Evolutionary conservation across 495 filamentous ascomycete genomes (phyloP).

Genomic region (Durotheca rogersii): DNA sequence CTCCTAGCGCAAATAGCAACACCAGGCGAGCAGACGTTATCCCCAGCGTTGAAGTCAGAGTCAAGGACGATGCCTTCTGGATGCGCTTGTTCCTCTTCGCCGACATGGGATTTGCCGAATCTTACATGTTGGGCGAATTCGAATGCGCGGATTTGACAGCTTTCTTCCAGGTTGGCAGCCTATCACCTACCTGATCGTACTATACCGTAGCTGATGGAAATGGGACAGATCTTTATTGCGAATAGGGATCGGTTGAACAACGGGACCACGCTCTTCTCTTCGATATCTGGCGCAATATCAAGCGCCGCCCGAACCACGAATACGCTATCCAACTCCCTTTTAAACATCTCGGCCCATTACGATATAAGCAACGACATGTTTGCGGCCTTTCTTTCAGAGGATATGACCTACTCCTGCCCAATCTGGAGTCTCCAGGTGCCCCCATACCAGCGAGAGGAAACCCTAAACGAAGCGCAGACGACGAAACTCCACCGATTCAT

Average conservation of each 20-base stretch:
- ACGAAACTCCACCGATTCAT: conserved; percentile 65
- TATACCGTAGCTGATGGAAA: conserved; percentile 3
- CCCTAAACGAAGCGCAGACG: conserved; percentile 63
- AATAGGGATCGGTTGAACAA: conserved; percentile 60
- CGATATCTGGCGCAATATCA: conserved; percentile 51
- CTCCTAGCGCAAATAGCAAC: conserved; percentile 27
- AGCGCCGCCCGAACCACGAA: conserved; percentile 60
- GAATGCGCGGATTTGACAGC: conserved; percentile 60
- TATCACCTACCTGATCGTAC: background rate
- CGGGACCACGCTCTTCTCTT: conserved; percentile 60
- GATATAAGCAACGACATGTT: conserved; percentile 77
- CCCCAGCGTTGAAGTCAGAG: conserved; percentile 48
- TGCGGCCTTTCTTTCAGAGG: conserved; percentile 66
- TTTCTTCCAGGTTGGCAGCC: conserved; percentile 60
- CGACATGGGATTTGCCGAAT: conserved; percentile 74
- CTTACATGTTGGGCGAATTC: conserved; percentile 69
- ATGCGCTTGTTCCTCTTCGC: conserved; percentile 62
- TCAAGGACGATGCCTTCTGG: conserved; percentile 65
- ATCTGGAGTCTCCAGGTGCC: conserved; percentile 53
- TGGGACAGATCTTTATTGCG: conserved; percentile 58
- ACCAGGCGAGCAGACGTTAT: conserved; percentile 25
- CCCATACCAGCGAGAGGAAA: conserved; percentile 46
- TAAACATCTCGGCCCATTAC: conserved; percentile 70
- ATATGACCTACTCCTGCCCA: conserved; percentile 77
- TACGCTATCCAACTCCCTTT: conserved; percentile 61